Base-by-base conservation (phyloP, 2,329 filamentous ascomycete species). In the Madurella fahalii region DNA sequence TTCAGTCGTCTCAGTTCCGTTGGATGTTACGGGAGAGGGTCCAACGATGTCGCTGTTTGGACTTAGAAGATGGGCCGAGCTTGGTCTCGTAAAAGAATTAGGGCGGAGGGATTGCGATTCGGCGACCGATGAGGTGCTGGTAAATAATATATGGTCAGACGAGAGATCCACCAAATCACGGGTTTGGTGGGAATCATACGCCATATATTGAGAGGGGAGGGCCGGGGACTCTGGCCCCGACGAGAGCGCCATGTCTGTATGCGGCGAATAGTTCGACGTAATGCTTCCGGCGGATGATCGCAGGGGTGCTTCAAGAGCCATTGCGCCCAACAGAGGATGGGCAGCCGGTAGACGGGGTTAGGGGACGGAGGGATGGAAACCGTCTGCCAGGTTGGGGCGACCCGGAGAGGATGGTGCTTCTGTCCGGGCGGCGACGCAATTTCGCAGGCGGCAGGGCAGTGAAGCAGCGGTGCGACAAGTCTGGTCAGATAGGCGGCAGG, bases 21-120 rank as follows among this genome's bases (percentile, higher is more conserved):
- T 92, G 40, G 90, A 94, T 48, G 90, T 91, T 20, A 93, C 89
- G 8, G 90, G 89, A 16, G 89, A 93, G 9, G 89, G 89, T 40
- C 90, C 89, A 50, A 91, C 86, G 61, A 86, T 81, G 63, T 87
- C 84, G 67, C 79, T 85, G 65, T 77, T 82, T 58, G 86, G 78
- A 71, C 83, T 80, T 70, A 82, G 72, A 34, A 83, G 63, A 32
- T 74, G 72, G 64, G 72, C 76, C 40, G 80, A 78, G 37, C 75
- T 70, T 20, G 78, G 67, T 47, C 76, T 74, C 56, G 76, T 70
- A 48, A 74, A 74, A 31, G 78, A 78, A 58, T 72, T 72, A 25
- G 81, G 80, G 55, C 77, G 80, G 30, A 82, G 76, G 40, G 74
- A 76, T 56, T 73, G 71, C 37, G 73, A 74, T 59, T 81, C 75